Base-by-base conservation (phyloP, 345 rosid genomes). In the Rhodamnia rubescens region DNA sequence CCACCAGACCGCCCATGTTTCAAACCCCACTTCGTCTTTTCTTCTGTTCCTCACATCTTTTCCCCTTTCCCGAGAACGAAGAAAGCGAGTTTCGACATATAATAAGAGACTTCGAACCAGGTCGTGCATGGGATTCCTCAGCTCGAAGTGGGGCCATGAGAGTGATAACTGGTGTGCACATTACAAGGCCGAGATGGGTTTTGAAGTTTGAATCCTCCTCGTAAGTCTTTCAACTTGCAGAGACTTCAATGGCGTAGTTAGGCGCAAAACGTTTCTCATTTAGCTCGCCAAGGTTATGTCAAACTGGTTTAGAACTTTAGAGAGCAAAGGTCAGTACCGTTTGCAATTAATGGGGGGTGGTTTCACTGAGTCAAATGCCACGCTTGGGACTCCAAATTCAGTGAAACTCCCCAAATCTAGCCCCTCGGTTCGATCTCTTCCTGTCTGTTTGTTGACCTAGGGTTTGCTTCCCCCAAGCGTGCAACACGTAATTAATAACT, bases 341-440 rank as follows among this genome's bases (percentile, higher is more conserved):
- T 47, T 78, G 88, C 75, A 86, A 54, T 83, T 83, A 83, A 86
- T 83, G 88, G 85, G 55, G 84, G 84, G 14, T 54, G 87, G 27
- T 40, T 52, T 59, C 78, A 84, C 74, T 7, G 93, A 89, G 96
- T 93, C 93, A 93, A 91, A 91, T 85, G 89, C 85, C 61, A 81
- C 87, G 89, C 92, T 93, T 86, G 92, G 94, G 90, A 93, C 94
- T 88, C 89, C 92, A 92, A 90, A 91, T 91, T 88, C 90, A 90
- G 90, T 92, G 92, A 90, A 93, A 89, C 88, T 91, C 91, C 90
- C 93, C 84, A 89, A 89, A 88, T 78, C 85, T 74, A 59, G 89
- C 91, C 92, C 92, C 85, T 90, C 91, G 89, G 86, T 92, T 88
- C 69, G 86, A 88, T 78, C 93, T 87, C 88, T 85, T 90, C 86